phyloP scores from a whole-genome alignment of 257 asterid genomes.

The Plectranthus barbatus region DNA sequence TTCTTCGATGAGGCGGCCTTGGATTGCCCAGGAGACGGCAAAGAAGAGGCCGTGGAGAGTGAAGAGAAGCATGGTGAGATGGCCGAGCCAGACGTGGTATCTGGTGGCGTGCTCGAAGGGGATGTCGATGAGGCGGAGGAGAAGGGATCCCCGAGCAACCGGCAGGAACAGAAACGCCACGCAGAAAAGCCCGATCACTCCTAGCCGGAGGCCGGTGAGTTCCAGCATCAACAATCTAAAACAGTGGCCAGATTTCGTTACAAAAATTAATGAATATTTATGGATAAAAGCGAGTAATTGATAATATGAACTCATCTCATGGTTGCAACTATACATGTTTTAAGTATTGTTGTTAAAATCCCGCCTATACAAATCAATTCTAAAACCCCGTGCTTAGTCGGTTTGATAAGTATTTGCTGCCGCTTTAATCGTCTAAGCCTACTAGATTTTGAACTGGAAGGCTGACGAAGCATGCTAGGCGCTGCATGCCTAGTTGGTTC shows the following conservation, averaged over 20 bases:
- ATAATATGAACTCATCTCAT: too few species aligned
- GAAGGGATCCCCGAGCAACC: constrained; percentile 67
- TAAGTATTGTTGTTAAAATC: too few species aligned
- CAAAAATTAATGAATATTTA: too few species aligned
- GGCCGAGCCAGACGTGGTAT: constrained; percentile 95
- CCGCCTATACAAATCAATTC: too few species aligned
- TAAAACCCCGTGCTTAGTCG: too few species aligned
- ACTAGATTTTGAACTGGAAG: too few species aligned
- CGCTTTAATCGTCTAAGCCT: too few species aligned
- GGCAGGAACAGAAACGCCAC: constrained; percentile 63
- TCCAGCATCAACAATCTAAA: constrained; percentile 45
- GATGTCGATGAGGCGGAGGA: constrained; percentile 62
- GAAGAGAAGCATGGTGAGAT: constrained; percentile 70
- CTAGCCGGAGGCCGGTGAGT: constrained; percentile 62
- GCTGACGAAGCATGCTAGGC: too few species aligned
- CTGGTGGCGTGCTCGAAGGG: constrained; percentile 86
- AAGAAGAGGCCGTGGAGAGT: constrained; percentile 71
- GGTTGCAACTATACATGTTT: too few species aligned
- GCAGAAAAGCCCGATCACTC: constrained; percentile 65
- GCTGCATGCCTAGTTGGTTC: too few species aligned
- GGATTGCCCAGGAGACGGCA: constrained; percentile 46
- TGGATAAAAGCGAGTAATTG: too few species aligned
- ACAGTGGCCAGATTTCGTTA: neutral
- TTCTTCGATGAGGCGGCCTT: constrained; percentile 36
- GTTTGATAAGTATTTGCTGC: too few species aligned